Evolutionary conservation across 2,329 filamentous ascomycete genomes (phyloP), one percentile per base, ranked within the genome.

Genomic region (Aspergillus alliaceus): DNA sequence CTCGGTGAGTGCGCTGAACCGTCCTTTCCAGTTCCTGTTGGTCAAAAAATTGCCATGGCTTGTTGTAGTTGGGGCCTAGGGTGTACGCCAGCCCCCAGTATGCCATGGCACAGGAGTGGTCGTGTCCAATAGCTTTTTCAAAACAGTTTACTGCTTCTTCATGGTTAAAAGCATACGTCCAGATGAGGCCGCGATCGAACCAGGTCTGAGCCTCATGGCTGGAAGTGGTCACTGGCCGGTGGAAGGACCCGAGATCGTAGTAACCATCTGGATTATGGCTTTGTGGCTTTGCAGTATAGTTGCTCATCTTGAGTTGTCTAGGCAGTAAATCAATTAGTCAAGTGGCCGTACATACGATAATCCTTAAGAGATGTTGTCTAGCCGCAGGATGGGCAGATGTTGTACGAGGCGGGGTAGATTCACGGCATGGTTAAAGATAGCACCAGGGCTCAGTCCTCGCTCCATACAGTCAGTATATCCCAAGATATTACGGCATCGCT

Each of bases 1-100:
- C 81, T 14, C 69, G 56, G 54, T 80, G 76, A 4, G 83, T 83
- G 29, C 77, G 75, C 39, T 74, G 67, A 6, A 88, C 75, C 0
- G 80, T 63, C 1, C 32, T 71, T 11, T 77, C 71, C 4, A 88
- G 75, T 61, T 92, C 89, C 0, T 76, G 72, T 1, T 80, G 73
- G 53, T 89, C 87, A 62, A 92, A 91, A 24, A 85, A 80, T 27
- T 85, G 82, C 90, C 90, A 92, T 0, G 89, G 86, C 66, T 92
- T 91, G 75, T 93, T 90, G 72, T 90, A 88, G 67, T 93, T 92
- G 3, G 90, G 90, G 0, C 90, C 90, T 0, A 90, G 75, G 1
- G 86, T 79, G 68, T 89, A 92, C 0, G 90, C 73, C 4, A 77
- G 61, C 1, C 75, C 75, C 75, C 75, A 77, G 57, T 75, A 72